A percentile compares a stretch with the other conserved stretches of the same genome.
These are phyloP conservation scores for Boletus subparvulus DNA, from an alignment of 768 basidiomycete genomes.

Conservation along the genomic window DNA sequence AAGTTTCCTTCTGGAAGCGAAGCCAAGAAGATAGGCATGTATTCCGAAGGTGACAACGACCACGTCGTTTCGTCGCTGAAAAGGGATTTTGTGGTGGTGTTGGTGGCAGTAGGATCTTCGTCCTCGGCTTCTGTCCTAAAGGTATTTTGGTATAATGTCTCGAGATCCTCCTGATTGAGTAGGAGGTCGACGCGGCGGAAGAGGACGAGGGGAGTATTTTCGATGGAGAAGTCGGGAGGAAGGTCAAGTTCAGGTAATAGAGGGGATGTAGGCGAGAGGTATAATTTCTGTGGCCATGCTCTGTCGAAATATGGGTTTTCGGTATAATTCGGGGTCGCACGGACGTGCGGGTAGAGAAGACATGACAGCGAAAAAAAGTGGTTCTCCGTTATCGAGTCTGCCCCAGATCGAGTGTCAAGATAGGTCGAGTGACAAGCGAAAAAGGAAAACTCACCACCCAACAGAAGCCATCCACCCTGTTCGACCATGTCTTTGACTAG, in stretches of 20 bases:
- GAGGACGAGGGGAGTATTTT: slow-evolving; percentile 58
- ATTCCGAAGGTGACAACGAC: slow-evolving; percentile 52
- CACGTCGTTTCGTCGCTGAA: slow-evolving; percentile 59
- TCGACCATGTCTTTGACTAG: slow-evolving; percentile 61
- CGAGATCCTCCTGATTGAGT: slow-evolving; percentile 47
- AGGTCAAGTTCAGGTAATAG: slow-evolving; percentile 36
- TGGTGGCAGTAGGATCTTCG: slow-evolving; percentile 12
- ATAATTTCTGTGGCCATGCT: slow-evolving; percentile 63
- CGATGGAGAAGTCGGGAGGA: slow-evolving; percentile 54
- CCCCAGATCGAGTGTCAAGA: slow-evolving; percentile 2
- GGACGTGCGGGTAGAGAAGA: slow-evolving; percentile 62
- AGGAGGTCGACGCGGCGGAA: slow-evolving; percentile 68
- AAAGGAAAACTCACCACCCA: slow-evolving; percentile 51
- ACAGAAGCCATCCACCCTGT: slow-evolving; percentile 66
- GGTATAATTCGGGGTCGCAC: slow-evolving; percentile 61
- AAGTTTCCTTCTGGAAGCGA: slow-evolving; percentile 51
- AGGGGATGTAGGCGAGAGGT: slow-evolving; percentile 54
- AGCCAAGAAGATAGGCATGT: slow-evolving; percentile 49
- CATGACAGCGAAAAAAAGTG: slow-evolving; percentile 77
- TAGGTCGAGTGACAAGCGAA: neutral
- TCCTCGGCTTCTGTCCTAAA: slow-evolving; percentile 18
- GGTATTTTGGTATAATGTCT: slow-evolving; percentile 39
- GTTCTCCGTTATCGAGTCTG: slow-evolving; percentile 69
- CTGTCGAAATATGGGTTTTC: slow-evolving; percentile 56
- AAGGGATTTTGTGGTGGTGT: slow-evolving; percentile 35